Base-by-base conservation (phyloP, 306 rosid genomes). In the Ormosia semicastrata region DNA sequence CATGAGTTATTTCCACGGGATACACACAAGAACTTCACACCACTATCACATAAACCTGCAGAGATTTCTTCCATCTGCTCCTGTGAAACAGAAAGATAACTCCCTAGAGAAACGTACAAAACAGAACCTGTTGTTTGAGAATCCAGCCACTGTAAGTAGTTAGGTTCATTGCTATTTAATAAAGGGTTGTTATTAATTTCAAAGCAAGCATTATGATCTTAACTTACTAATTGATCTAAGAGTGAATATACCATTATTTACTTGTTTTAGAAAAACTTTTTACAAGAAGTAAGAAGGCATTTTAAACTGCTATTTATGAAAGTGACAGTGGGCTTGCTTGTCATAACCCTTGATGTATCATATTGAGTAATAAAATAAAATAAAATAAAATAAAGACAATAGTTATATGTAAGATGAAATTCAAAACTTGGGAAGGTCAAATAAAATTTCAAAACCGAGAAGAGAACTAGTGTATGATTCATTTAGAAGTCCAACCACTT, bases 401-500 rank as follows among this genome's bases (percentile, higher is more conserved):
- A 5, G 15, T 47, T 8, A 40, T 24, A 40, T 46, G 2, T 47
- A 47, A 47, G 53, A 11, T 47, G 2, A 47, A 13, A 13, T 47
- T 47, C 14, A 47, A 30, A 60, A 60, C 66, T 60, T 32, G 11
- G 66, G 15, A 60, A 32, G 15, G 3, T 60, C 36, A 58, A 7
- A 24, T 29, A 5, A 58, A 24, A 43, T 8, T 7, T 41, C 41
- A 37, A 37, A 37, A 37, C 6, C 6, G 41, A 4, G 41, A 37
- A 37, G 33, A 32, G 40, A 60, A 12, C 0, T 63, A 9, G 68
- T 34, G 3, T 13, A 13, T 6, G 4, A 14, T 18, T 32, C 6
- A 12, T 6, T 77, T 75, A 88, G 81, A 87, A 91, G 10, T 85
- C 87, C 86, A 91, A 76, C 93, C 93, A 91, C 37, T 86, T 81